A percentile compares a stretch with the other conserved stretches of the same genome.
phyloP scores from a whole-genome alignment of 2,329 filamentous ascomycete species.

The Paecilomyces dactylethromorphus region DNA sequence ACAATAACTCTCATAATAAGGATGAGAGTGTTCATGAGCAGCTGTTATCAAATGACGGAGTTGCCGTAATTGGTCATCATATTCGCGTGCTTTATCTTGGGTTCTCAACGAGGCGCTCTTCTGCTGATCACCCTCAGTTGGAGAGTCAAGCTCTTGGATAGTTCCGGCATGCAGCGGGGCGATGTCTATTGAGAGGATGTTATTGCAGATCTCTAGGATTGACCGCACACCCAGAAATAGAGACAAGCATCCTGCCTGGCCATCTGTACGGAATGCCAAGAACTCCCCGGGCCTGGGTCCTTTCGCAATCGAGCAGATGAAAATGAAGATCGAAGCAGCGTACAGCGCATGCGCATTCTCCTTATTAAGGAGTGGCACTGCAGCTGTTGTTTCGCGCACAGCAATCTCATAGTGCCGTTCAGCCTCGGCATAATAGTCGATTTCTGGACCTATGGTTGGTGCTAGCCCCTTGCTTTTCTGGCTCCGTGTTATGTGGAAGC shows the following conservation, averaged over 20 bases:
- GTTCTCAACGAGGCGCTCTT: background rate
- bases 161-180: background rate
- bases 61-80: background rate
- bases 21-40: background rate
- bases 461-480: background rate
- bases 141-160: background rate
- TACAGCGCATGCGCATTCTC: conserved; percentile 5
- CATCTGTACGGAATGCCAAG: conserved; percentile 10
- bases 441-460: background rate
- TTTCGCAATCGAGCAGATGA: conserved; percentile 5
- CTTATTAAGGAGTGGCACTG: background rate
- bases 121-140: background rate
- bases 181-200: background rate
- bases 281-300: conserved; percentile 8
- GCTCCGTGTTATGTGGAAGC: conserved; percentile 6
- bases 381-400: conserved; percentile 3
- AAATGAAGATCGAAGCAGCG: conserved; percentile 4
- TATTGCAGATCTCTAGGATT: conserved; percentile 3
- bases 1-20: background rate
- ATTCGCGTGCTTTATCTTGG: background rate
- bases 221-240: conserved; percentile 10
- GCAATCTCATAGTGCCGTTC: conserved; percentile 7
- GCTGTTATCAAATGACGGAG: background rate
- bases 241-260: background rate
- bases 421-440: conserved; percentile 4